phyloP scores from a whole-genome alignment of 129 eudicot species.

The Chrysanthemum lavandulifolium region DNA sequence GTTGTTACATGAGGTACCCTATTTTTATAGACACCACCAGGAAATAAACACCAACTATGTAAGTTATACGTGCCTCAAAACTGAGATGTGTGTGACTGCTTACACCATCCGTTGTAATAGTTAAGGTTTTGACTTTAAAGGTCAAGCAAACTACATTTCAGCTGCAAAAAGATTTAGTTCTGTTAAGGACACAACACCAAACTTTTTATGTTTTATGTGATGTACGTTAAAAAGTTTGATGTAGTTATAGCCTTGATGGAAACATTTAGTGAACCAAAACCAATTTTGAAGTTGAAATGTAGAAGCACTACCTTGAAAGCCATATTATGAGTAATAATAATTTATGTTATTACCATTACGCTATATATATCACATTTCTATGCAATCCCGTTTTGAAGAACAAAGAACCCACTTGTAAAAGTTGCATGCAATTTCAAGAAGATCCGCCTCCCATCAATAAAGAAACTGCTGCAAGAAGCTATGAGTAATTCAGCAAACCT shows the following conservation, averaged over 20 bases:
- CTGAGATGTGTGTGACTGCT: conserved; percentile 16
- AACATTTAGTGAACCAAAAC: conserved; percentile 5
- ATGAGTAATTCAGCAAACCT: conserved; percentile 27
- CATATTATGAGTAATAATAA: conserved; percentile 22
- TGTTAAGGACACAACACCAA: conserved; percentile 2
- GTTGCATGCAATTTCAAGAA: conserved; percentile 23
- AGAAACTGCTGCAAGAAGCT: conserved; percentile 41
- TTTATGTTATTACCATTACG: conserved; percentile 31
- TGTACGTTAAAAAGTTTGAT: conserved; percentile 12
- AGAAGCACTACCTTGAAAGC: conserved; percentile 32
- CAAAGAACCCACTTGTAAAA: conserved; percentile 26
- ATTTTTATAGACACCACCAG: conserved; percentile 4
- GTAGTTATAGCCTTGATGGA: background rate
- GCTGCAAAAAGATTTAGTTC: conserved; percentile 23
- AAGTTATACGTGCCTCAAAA: conserved; percentile 13
- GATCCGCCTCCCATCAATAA: conserved; percentile 37
- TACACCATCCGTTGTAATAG: conserved; percentile 17
- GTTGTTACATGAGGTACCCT: conserved; percentile 1
- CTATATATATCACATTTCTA: conserved; percentile 30
- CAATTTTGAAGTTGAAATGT: conserved; percentile 25
- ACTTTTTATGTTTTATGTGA: background rate
- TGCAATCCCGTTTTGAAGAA: conserved; percentile 23
- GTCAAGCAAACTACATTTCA: conserved; percentile 35
- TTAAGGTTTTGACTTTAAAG: conserved; percentile 16
- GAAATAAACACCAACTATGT: background rate